phyloP scores from a whole-genome alignment of 768 basidiomycete species.

The Hemileccinum rubropunctum region DNA sequence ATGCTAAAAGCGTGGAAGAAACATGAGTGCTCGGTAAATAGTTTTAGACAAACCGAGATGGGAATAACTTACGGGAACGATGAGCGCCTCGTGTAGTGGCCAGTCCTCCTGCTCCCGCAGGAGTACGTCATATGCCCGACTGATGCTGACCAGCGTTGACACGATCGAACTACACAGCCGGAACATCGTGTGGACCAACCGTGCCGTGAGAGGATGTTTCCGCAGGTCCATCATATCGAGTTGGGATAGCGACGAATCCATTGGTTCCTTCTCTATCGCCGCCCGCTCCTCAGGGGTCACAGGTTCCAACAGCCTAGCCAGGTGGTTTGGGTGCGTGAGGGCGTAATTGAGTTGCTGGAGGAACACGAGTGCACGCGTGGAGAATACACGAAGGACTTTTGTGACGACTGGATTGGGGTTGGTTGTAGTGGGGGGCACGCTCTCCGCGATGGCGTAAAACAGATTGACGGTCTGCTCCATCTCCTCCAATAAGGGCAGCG shows the following conservation, averaged over 20 bases:
- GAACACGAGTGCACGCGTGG: slow-evolving; percentile 63
- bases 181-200: slow-evolving; percentile 70
- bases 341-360: slow-evolving; percentile 90
- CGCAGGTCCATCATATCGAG: slow-evolving; percentile 56
- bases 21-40: not conserved
- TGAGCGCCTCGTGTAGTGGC: slow-evolving; percentile 62
- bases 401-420: slow-evolving; percentile 45
- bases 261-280: slow-evolving; percentile 60
- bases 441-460: slow-evolving; percentile 71
- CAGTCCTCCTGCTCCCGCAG: slow-evolving; percentile 67
- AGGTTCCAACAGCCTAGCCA: slow-evolving; percentile 79
- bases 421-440: slow-evolving; percentile 20
- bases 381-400: slow-evolving; percentile 68
- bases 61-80: slow-evolving; percentile 61
- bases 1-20: slow-evolving; percentile 46
- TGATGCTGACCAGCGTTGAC: slow-evolving; percentile 66
- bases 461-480: slow-evolving; percentile 76
- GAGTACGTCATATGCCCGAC: slow-evolving; percentile 66
- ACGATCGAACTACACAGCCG: slow-evolving; percentile 68
- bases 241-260: slow-evolving; percentile 32
- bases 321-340: slow-evolving; percentile 85
- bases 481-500: slow-evolving; percentile 75
- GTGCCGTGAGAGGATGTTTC: slow-evolving; percentile 69
- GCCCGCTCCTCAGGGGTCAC: slow-evolving; percentile 72
- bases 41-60: not conserved